Evolutionary conservation across 1,284 basidiomycete genomes (phyloP), one percentile per base, ranked within the genome.

Genomic region (Irpex sp.): DNA sequence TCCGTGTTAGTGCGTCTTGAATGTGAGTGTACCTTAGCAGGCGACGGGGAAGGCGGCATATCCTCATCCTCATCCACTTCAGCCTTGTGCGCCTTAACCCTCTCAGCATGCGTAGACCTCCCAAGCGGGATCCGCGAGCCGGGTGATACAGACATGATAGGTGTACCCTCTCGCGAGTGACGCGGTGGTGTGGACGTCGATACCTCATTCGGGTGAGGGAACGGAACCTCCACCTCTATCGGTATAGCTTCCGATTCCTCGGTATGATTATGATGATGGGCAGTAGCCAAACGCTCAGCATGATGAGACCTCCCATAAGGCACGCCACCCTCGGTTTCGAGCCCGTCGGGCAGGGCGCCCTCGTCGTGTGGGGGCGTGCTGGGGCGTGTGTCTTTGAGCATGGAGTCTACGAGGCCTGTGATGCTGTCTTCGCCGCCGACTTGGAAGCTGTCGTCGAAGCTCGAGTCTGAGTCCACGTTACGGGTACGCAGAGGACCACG

Each of bases 231-330:
- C 26, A 59, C 36, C 31, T 17, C 40, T 6, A 40, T 21, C 5
- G 40, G 34, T 17, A 47, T 21, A n/a, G 13, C 5, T 9, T 57
- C 19, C 9, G 31, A 40, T 31, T 31, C 26, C 26, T 26, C 26
- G 26, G 26, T 26, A 26, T 26, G 21, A 34, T 34, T 34, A 5
- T 65, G 64, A 5, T 67, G 58, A 56, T 67, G 70, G 6, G 71
- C 71, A 36, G 60, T 60, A 13, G 62, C 72, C 62, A 55, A 72
- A 70, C 67, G 79, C 48, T 86, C 82, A 4, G 79, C 77, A 68
- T 90, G 89, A 73, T 90, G 90, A n/a, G 82, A 83, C 13, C 87
- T 81, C 9, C 88, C 90, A 62, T 87, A 85, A 0, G 88, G 88
- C 49, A 91, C 77, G 2, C 88, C 88, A 60, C 82, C 82, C 67